Conservation (phyloP, 768 basidiomycete species). For the Kwoniella pini region DNA sequence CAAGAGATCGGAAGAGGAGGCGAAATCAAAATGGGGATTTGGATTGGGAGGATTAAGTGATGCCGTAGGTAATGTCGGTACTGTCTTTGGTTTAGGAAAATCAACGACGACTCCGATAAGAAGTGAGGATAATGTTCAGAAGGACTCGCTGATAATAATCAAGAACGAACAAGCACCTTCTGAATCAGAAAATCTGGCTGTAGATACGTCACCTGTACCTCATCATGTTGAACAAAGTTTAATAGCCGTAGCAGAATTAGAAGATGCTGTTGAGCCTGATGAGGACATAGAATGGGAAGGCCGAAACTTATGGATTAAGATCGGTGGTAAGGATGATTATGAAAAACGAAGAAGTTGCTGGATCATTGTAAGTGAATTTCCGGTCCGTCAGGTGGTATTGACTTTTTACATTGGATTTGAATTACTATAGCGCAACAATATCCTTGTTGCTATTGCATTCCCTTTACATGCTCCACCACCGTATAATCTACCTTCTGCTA, state of each 20-base stretch:
- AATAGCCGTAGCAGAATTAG: conserved; percentile 22
- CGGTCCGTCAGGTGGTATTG: background rate
- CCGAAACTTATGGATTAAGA: conserved; percentile 12
- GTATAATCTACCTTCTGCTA: conserved; percentile 2
- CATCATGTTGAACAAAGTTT: conserved; percentile 15
- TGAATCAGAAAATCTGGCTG: too few species aligned
- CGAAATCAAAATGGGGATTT: conserved; percentile 6
- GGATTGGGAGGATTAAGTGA: conserved; percentile 22
- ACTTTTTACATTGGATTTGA: too few species aligned
- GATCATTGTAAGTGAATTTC: conserved; percentile 33
- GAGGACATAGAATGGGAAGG: conserved; percentile 30
- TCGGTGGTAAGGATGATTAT: background rate
- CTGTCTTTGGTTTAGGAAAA: conserved; percentile 26
- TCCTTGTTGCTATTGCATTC: conserved; percentile 22
- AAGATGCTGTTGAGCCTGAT: conserved; percentile 26
- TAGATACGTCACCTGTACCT: too few species aligned
- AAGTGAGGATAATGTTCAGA: background rate
- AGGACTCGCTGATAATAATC: background rate
- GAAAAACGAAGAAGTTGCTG: conserved; percentile 23
- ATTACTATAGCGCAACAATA: conserved; percentile 29
- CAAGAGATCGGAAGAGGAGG: background rate
- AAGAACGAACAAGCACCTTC: background rate
- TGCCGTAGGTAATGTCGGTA: conserved; percentile 28
- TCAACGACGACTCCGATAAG: background rate
- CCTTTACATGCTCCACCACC: background rate